Conservation (phyloP, 805 yeast species). For the Starmera pachycereana region DNA sequence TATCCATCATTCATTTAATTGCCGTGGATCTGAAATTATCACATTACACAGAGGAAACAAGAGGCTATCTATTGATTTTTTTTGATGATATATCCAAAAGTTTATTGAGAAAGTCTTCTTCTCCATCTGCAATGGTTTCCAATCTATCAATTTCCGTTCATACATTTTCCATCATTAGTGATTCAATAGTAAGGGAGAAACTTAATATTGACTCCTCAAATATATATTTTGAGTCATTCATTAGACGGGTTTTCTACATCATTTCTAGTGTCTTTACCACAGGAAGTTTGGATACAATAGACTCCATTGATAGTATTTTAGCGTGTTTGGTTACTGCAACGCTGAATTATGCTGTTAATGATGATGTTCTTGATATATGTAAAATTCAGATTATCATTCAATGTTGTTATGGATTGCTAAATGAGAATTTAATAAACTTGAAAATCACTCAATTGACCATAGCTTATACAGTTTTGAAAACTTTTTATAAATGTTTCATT, state of each 20-base stretch:
- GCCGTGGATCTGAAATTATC: constrained; percentile 12
- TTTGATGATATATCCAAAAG: constrained; percentile 7
- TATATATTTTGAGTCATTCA: constrained; percentile 14
- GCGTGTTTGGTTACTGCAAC: constrained; percentile 12
- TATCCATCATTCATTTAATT: constrained; percentile 12
- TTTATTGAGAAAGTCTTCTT: constrained; percentile 8
- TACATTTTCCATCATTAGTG: constrained; percentile 14
- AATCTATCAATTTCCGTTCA: constrained; percentile 10
- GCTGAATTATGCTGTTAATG: constrained; percentile 9
- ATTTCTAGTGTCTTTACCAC: constrained; percentile 4
- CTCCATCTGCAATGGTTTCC: constrained; percentile 5
- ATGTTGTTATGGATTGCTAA: constrained; percentile 3
- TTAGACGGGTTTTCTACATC: constrained; percentile 14
- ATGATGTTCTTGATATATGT: constrained; percentile 2
- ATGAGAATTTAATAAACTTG: too few relatives aligned
- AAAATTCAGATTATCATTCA: constrained; percentile 4
- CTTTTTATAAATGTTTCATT: background rate
- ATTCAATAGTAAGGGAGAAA: constrained; percentile 11
- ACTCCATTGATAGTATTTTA: constrained; percentile 9
- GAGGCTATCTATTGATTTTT: constrained; percentile 5
- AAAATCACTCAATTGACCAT: background rate
- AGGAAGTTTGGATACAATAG: background rate
- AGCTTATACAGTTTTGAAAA: background rate
- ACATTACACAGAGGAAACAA: constrained; percentile 12
- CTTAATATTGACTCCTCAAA: constrained; percentile 12